A percentile compares a stretch with the other conserved stretches of the same genome.
These are phyloP conservation scores for Mycoemilia scoparia DNA, from an alignment of 192 early-diverging fungal genomes.

Conservation along the genomic window DNA sequence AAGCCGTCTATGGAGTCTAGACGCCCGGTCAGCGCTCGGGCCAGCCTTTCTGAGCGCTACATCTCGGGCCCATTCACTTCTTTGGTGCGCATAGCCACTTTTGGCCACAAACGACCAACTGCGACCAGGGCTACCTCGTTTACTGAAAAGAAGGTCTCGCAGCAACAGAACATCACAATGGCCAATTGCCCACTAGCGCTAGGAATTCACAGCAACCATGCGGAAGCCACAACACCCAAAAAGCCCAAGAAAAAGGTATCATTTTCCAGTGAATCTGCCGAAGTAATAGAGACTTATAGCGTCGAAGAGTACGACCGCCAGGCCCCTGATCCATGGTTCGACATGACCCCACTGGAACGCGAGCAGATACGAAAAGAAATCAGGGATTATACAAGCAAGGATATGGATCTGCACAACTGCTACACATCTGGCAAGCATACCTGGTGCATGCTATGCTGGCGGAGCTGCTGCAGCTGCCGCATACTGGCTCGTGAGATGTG, in stretches of 20 bases:
- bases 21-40: too few species aligned
- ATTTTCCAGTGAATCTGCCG: conserved; percentile 12
- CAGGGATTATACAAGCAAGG: conserved; percentile 19
- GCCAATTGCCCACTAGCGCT: too few species aligned
- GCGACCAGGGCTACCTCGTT: background rate
- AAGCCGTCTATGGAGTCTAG: too few species aligned
- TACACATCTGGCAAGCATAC: conserved; percentile 22
- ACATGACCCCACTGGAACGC: conserved; percentile 17
- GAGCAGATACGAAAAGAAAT: conserved; percentile 24
- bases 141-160: background rate
- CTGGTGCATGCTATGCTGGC: conserved; percentile 31
- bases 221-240: too few species aligned
- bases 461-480: conserved; percentile 25
- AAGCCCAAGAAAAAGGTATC: conserved; percentile 14
- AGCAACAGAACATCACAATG: conserved; percentile 1
- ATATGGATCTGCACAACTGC: conserved; percentile 25
- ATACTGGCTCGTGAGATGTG: conserved; percentile 27
- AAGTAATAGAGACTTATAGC: conserved; percentile 18
- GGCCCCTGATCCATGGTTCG: conserved; percentile 26
- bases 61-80: too few species aligned
- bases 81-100: too few species aligned
- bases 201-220: too few species aligned
- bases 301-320: conserved; percentile 28
- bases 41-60: too few species aligned
- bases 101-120: background rate